Base-by-base conservation (phyloP, 257 asterid genomes). In the Solanum chmielewskii region DNA sequence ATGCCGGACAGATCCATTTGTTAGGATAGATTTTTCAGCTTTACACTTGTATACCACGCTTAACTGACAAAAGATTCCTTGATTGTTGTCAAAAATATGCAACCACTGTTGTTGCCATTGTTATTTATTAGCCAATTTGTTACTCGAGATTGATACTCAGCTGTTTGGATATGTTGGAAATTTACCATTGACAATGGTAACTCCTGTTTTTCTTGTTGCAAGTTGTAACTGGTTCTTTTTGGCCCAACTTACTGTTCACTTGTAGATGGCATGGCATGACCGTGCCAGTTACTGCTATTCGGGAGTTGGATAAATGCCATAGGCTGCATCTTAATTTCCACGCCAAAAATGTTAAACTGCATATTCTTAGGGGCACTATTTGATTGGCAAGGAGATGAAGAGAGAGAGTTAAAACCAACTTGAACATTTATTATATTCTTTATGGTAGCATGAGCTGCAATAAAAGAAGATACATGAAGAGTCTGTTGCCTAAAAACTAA, bases 401-500 rank as follows among this genome's bases (percentile, higher is more conserved):
- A 77, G 83, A 77, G 7, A 42, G 25, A 20, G 3, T 49, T 64
- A 2, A 64, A 11, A 64, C 44, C 73, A 77, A 25, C 56, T 12
- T 12, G 21, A 56, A 45, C 56, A 78, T 83, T 88, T 35, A 88
- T 89, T 80, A 75, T 90, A 89, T 29, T 85, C 89, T 83, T 91
- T 89, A 83, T 74, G 86, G 86, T 81, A 83, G 89, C 90, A 90
- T 86, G 90, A 91, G 88, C 86, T 88, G 80, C 69, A 86, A 88
- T 87, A 60, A 85, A 90, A 87, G 23, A 62, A 68, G 88, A 88
- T 88, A 89, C 91, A 90, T 23, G 69, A 84, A 69, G 73, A 42
- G 85, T 88, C 82, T 68, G 83, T 86, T 44, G 83, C 88, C 93
- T 91, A 88, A 89, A 68, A 86, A 42, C 91, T 91, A 90, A 90